phyloP scores from a whole-genome alignment of 140 eudicot species.

The Oenanthe javanica region DNA sequence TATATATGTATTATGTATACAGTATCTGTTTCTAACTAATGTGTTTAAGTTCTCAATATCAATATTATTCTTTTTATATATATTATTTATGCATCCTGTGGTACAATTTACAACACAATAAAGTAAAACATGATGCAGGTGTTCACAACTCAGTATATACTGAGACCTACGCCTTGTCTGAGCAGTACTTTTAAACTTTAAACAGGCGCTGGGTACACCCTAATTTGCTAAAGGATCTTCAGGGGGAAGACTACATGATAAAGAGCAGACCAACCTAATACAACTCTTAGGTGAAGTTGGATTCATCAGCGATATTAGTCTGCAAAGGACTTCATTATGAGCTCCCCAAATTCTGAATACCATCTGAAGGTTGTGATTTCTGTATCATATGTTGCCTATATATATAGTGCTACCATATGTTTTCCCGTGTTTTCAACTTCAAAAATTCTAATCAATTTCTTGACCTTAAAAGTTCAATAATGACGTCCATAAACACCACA shows the following conservation, averaged over 20 bases:
- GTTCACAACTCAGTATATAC: not conserved
- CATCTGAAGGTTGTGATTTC: no score
- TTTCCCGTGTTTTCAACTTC: not conserved
- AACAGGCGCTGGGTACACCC: not conserved
- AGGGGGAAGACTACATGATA: not conserved
- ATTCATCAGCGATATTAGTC: not conserved
- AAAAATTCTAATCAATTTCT: not conserved
- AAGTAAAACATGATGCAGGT: no score
- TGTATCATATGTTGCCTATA: no score
- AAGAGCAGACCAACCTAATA: not conserved
- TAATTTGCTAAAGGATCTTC: not conserved
- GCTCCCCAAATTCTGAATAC: not conserved
- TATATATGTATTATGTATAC: no score
- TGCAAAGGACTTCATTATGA: not conserved
- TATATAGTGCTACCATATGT: not conserved
- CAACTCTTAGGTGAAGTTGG: not conserved
- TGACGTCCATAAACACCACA: not conserved
- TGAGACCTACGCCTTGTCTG: not conserved
- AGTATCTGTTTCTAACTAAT: no score
- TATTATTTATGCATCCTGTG: not conserved
- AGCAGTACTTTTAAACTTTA: not conserved
- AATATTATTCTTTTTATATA: no score
- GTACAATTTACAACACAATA: no score
- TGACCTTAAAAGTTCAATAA: not conserved
- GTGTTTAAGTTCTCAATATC: not conserved